Conservation (phyloP, 164 flowering plant genomes). For the Berberis vulgaris region DNA sequence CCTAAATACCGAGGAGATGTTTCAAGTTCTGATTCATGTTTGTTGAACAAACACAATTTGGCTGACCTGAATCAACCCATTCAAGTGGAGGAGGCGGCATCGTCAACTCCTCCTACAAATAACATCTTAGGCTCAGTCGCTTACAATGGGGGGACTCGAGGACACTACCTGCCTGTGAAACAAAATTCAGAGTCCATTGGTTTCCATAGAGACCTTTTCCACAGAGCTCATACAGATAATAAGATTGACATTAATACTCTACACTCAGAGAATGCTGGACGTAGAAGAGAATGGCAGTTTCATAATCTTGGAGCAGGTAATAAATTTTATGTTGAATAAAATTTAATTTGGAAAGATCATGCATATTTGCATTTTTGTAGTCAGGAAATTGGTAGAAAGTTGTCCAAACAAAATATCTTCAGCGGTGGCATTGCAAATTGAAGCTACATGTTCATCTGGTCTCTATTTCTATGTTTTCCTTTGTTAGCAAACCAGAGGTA, state of each 20-base stretch:
- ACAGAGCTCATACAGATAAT: constrained; percentile 10
- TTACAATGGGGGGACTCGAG: background rate
- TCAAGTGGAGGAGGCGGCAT: constrained; percentile 38
- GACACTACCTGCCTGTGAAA: background rate
- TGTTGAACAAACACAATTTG: constrained; percentile 22
- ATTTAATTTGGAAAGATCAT: too few relatives aligned
- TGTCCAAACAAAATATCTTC: too few relatives aligned
- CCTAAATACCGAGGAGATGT: constrained; percentile 19
- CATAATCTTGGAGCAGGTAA: constrained; percentile 29
- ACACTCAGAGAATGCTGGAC: constrained; percentile 15
- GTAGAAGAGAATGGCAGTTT: constrained; percentile 18
- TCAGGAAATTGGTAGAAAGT: too few relatives aligned
- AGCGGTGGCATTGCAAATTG: too few relatives aligned
- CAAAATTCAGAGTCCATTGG: constrained; percentile 13
- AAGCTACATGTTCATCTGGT: too few relatives aligned
- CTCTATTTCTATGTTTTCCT: too few relatives aligned
- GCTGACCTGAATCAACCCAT: constrained; percentile 80
- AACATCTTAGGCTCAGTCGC: constrained; percentile 1
- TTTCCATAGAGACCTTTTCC: constrained; percentile 17
- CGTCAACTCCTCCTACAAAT: constrained; percentile 26
- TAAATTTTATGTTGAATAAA: background rate
- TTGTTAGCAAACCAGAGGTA: too few relatives aligned
- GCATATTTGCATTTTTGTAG: too few relatives aligned
- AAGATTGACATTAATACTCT: constrained; percentile 6
- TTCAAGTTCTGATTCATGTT: constrained; percentile 3